phyloP scores from a whole-genome alignment of 2,329 filamentous ascomycete species.

The Elsinoe batatas region DNA sequence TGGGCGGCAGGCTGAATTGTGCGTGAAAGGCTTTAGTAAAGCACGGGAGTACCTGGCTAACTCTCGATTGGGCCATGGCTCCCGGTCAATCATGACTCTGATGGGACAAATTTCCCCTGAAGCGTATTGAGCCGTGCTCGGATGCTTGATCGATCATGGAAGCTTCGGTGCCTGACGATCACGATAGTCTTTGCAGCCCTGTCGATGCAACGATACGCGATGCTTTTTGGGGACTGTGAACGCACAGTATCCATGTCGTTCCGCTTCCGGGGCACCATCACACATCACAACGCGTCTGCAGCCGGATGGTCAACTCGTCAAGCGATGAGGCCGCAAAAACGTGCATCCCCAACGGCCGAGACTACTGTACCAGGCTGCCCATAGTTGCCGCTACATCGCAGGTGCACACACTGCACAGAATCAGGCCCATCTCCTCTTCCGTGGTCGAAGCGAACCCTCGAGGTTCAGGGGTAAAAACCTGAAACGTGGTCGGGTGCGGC shows the following conservation, averaged over 20 bases:
- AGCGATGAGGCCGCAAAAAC: neutral
- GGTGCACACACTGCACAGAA: neutral
- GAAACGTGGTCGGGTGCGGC: neutral
- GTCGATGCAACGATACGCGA: neutral
- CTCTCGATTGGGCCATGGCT: conserved; percentile 9
- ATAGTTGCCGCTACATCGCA: neutral
- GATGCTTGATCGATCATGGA: conserved; percentile 9
- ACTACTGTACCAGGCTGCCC: conserved; percentile 2
- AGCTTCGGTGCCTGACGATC: neutral
- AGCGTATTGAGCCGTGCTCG: neutral
- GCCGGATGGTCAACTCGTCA: neutral
- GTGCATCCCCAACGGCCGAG: conserved; percentile 3
- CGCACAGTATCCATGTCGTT: neutral
- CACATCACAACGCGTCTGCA: neutral
- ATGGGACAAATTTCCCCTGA: conserved; percentile 2
- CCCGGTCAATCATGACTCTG: neutral
- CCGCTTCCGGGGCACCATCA: neutral
- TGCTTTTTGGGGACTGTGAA: neutral
- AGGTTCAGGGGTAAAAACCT: neutral
- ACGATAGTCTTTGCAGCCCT: neutral
- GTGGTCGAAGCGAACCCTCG: neutral
- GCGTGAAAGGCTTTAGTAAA: neutral
- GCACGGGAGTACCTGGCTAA: conserved; percentile 8
- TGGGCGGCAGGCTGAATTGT: neutral
- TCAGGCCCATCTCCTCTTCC: neutral